Conservation (phyloP, 495 filamentous ascomycete genomes). For the Neurospora hispaniola region DNA sequence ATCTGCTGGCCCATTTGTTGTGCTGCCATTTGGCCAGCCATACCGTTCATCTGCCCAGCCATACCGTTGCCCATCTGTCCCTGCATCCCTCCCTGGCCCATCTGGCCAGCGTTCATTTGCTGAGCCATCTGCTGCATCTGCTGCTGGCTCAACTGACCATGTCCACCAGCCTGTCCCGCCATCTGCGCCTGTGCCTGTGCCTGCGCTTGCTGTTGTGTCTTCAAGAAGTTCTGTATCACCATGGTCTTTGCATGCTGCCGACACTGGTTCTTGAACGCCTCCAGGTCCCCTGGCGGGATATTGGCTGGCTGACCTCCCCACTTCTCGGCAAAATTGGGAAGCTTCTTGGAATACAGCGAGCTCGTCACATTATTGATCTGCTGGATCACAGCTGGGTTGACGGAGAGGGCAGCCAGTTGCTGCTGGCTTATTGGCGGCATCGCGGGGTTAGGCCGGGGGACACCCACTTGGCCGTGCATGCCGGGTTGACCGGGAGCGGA, state of each 20-base stretch:
- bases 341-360: constrained; percentile 36
- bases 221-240: constrained; percentile 6
- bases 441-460: neutral
- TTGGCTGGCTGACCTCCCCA: constrained; percentile 22
- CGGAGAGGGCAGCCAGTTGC: constrained; percentile 13
- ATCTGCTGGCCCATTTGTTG: neutral
- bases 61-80: constrained; percentile 1
- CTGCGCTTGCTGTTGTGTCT: constrained; percentile 29
- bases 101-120: neutral
- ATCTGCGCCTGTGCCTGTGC: constrained; percentile 21
- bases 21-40: neutral
- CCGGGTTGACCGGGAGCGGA: neutral
- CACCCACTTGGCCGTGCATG: neutral
- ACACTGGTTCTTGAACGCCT: constrained; percentile 21
- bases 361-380: constrained; percentile 25
- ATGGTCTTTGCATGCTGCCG: constrained; percentile 13
- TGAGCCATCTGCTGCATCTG: neutral
- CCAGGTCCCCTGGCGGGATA: constrained; percentile 24
- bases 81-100: neutral
- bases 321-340: constrained; percentile 32
- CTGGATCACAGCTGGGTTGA: constrained; percentile 6
- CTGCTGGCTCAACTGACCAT: neutral
- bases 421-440: constrained; percentile 19
- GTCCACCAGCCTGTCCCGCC: constrained; percentile 11
- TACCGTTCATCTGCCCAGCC: constrained; percentile 1